These are phyloP conservation scores for Yueomyces sp. DNA, from an alignment of 805 yeast species.

Conservation along the genomic window DNA sequence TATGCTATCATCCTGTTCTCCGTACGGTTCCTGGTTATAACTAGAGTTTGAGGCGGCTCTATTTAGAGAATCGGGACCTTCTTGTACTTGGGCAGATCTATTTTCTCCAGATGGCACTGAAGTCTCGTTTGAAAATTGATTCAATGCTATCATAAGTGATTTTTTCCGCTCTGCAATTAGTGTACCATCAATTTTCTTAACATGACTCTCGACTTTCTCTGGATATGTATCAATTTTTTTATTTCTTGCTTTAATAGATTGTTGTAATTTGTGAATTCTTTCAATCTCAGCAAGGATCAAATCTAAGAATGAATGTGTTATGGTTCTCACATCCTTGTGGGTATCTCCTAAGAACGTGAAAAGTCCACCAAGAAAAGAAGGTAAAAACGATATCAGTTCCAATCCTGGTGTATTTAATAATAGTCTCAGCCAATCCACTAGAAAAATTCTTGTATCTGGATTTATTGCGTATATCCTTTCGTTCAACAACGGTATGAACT, in stretches of 20 bases:
- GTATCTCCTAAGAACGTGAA: conserved; percentile 69
- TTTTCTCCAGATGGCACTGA: background rate
- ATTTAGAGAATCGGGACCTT: background rate
- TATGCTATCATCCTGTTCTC: conserved; percentile 8
- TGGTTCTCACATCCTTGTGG: conserved; percentile 75
- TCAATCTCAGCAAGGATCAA: conserved; percentile 69
- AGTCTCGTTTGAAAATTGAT: conserved; percentile 7
- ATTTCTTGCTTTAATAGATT: conserved; percentile 22
- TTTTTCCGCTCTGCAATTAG: conserved; percentile 23
- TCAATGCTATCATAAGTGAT: conserved; percentile 16
- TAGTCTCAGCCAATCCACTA: conserved; percentile 89
- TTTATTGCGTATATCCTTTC: conserved; percentile 88
- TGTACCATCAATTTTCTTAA: conserved; percentile 18
- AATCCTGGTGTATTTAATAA: conserved; percentile 86
- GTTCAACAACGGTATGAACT: conserved; percentile 79
- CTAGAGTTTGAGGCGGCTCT: background rate
- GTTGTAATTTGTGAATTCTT: conserved; percentile 57
- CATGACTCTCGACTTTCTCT: conserved; percentile 4
- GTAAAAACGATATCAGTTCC: conserved; percentile 74
- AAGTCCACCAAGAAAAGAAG: conserved; percentile 74
- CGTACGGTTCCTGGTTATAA: background rate
- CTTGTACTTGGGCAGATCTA: background rate
- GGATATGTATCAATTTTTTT: conserved; percentile 18
- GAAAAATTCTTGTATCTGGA: conserved; percentile 81
- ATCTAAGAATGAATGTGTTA: conserved; percentile 67